phyloP scores from a whole-genome alignment of 306 rosid genomes.

The Dicorynia guianensis region DNA sequence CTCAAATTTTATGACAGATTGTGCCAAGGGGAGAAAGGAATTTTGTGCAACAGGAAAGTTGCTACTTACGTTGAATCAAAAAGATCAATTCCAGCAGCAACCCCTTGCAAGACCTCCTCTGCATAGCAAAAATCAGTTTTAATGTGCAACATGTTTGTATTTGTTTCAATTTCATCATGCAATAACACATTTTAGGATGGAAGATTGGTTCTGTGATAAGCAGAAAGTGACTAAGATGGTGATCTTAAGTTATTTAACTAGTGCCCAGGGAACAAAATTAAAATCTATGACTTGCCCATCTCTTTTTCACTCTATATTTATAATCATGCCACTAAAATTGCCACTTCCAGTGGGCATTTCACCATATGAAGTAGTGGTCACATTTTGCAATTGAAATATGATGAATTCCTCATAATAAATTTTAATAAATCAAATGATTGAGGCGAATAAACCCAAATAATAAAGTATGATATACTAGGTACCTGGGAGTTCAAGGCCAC shows the following conservation, averaged over 20 bases:
- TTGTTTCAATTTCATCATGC: constrained; percentile 22
- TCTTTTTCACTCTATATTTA: constrained; percentile 18
- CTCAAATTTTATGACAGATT: constrained; percentile 25
- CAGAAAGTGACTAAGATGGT: constrained; percentile 6
- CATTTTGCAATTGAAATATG: not conserved
- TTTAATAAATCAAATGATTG: constrained; percentile 5
- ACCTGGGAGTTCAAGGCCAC: constrained; percentile 99
- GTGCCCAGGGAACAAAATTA: constrained; percentile 33
- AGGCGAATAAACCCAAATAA: constrained; percentile 13
- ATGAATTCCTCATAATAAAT: not conserved
- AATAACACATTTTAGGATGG: constrained; percentile 30
- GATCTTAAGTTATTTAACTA: constrained; percentile 6
- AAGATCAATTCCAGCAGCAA: constrained; percentile 86
- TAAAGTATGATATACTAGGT: constrained; percentile 25
- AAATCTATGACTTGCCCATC: not conserved
- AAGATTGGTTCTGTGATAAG: constrained; percentile 17
- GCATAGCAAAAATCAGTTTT: constrained; percentile 48
- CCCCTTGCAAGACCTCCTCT: constrained; percentile 97
- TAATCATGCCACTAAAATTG: constrained; percentile 24
- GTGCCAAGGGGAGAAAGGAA: constrained; percentile 2
- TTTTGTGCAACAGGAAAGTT: constrained; percentile 22
- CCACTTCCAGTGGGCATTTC: constrained; percentile 14
- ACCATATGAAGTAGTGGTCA: not conserved
- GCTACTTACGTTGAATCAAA: constrained; percentile 84
- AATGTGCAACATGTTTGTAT: constrained; percentile 31